These are phyloP conservation scores for Aspergillus pseudonomiae DNA, from an alignment of 2,329 filamentous ascomycete genomes.

Conservation along the genomic window DNA sequence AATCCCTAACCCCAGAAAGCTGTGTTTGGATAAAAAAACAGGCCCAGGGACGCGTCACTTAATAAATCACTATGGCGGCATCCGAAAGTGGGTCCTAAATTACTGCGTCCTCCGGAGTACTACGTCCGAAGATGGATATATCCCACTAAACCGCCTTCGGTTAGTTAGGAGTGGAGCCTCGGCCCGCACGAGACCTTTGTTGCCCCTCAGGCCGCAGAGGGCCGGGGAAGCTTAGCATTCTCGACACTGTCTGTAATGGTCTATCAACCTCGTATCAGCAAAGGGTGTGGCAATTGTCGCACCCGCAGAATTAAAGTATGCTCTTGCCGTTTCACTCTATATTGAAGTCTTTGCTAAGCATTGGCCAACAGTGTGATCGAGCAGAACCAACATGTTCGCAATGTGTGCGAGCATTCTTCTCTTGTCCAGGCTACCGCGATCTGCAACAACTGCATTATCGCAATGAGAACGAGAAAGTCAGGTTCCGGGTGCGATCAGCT, in stretches of 20 bases:
- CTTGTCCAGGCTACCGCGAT: neutral
- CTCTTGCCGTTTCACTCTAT: neutral
- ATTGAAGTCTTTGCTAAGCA: neutral
- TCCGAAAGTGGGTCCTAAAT: no score
- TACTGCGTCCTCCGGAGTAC: no score
- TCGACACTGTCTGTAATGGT: neutral
- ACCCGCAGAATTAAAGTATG: neutral
- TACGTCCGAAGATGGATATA: no score
- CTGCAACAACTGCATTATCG: neutral
- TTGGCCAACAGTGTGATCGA: neutral
- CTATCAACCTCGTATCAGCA: neutral
- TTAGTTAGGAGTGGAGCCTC: no score
- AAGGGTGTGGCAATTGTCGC: neutral
- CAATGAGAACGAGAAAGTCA: neutral
- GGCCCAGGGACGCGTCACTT: no score
- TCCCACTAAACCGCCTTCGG: no score
- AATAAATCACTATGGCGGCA: no score
- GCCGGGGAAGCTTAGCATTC: neutral
- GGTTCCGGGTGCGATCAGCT: neutral
- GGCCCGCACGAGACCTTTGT: neutral
- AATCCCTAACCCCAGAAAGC: no score
- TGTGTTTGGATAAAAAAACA: no score
- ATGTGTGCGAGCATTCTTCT: slow-evolving; percentile 1
- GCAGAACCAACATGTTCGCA: slow-evolving; percentile 2
- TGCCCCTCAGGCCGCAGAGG: neutral